Base-by-base conservation (phyloP, 352 stramenopile genomes). In the Phytophthora agathidicida region DNA sequence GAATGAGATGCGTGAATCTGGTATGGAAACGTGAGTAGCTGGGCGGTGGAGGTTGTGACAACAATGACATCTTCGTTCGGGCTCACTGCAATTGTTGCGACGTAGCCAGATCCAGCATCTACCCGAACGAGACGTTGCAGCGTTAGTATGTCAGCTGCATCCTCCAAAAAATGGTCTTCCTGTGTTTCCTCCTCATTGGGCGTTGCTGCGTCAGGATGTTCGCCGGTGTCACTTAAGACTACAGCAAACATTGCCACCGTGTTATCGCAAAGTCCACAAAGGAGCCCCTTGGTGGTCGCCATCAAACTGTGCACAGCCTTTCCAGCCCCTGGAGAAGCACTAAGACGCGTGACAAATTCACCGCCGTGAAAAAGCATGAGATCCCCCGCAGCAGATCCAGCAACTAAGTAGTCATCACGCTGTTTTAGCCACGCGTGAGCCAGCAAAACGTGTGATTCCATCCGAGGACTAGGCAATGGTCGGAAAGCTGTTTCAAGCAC, bases 391-490 rank as follows among this genome's bases (percentile, higher is more conserved):
- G 76, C 68, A 8, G 92, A 97, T 31, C 88, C 91, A 27, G 93
- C 80, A 8, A 98, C 60, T 42, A 96, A 71, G 58, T 90, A 86
- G 67, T 98, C 88, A 20, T 98, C 87, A 5, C 83, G 77, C 56
- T 94, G 83, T 45, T 96, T 94, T 51, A 98, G 71, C 94, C 94
- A 98, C 27, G 70, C 71, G 64, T 97, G 91, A 30, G 78, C 83
- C 2, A 91, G 67, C 23, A 98, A 90, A n/a, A 82, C 71, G 31
- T 91, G 71, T 17, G 51, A 59, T 9, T 94, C 79, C 42, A 97
- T 76, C 13, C 77, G 77, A 32, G 86, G 80, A 46, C 74, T 93
- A 23, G 91, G 88, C 72, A 97, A 88, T 24, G 86, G 78, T 4
- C 87, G 77, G 35, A 97, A 85, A 13, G 91, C 66, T 43, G 85